Base-by-base conservation (phyloP, 352 stramenopile genomes). In the Phytopythium aichiense region DNA sequence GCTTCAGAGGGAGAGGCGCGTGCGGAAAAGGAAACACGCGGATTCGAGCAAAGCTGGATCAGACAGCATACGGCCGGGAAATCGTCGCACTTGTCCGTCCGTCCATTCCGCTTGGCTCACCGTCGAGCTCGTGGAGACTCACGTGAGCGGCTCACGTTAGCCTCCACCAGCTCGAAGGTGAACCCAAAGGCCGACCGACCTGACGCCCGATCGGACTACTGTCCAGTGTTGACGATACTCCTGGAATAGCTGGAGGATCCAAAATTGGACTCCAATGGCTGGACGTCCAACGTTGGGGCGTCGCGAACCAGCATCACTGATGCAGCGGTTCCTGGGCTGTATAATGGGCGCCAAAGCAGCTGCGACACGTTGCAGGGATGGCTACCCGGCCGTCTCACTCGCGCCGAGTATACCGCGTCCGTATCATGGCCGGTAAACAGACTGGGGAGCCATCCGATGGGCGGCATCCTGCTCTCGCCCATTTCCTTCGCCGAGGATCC, bases 21-120 rank as follows among this genome's bases (percentile, higher is more conserved):
- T 8, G 20, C 25, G n/a, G 23, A 37, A 31, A 22, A 37, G 49
- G 49, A 40, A 56, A 56, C 49, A 56, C 28, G 49, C 51, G 46
- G 46, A 53, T 35, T 35, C 25, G 13, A 12, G 46, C 18, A 30
- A 53, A 35, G 8, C 46, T 35, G 46, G 31, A 53, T 25, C 46
- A 6, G 2, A 53, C 46, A 53, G 46, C 23, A n/a, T n/a, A n/a
- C n/a, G n/a, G n/a, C n/a, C n/a, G n/a, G n/a, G n/a, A n/a, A n/a
- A n/a, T n/a, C n/a, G n/a, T n/a, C n/a, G n/a, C n/a, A n/a, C n/a
- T n/a, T n/a, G n/a, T n/a, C n/a, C n/a, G n/a, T n/a, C n/a, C n/a
- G n/a, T n/a, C n/a, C n/a, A n/a, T n/a, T n/a, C n/a, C n/a, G n/a
- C n/a, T n/a, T n/a, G n/a, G n/a, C n/a, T 30, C 28, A 4, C 28